These are phyloP conservation scores for Prunus mume DNA, from an alignment of 306 rosid species.

Conservation along the genomic window DNA sequence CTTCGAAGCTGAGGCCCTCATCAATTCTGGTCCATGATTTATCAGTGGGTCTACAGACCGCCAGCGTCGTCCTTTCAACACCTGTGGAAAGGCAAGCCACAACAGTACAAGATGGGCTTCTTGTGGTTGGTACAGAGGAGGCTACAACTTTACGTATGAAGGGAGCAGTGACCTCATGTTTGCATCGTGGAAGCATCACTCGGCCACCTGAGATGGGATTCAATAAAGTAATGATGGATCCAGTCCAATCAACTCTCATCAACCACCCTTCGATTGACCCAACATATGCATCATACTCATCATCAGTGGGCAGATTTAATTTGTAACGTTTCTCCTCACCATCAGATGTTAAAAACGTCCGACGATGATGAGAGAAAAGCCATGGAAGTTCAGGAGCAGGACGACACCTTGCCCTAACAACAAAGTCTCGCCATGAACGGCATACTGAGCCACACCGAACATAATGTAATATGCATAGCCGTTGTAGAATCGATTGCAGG, in stretches of 20 bases:
- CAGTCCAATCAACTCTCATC: not conserved
- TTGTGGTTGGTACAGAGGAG: conserved; percentile 3
- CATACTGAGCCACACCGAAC: not conserved
- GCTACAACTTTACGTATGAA: not conserved
- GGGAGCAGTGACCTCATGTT: not conserved
- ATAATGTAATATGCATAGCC: not conserved
- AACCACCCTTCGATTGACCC: not conserved
- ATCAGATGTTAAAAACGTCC: not conserved
- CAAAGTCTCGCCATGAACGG: not conserved
- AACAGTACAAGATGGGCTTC: not conserved
- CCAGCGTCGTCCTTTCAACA: not conserved
- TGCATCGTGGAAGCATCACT: conserved; percentile 2
- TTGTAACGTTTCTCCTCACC: not conserved
- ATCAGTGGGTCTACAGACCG: not conserved
- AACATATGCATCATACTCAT: not conserved
- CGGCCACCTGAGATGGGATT: not conserved
- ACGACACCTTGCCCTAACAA: not conserved
- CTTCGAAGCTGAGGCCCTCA: not conserved
- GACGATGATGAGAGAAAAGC: not conserved
- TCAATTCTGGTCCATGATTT: not conserved
- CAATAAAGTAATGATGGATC: not conserved
- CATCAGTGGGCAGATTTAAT: not conserved
- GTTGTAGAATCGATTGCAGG: not conserved
- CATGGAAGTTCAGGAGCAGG: not conserved
- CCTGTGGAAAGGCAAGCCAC: not conserved